Conservation (phyloP, 1,284 basidiomycete species). For the Omphalotus olearius region DNA sequence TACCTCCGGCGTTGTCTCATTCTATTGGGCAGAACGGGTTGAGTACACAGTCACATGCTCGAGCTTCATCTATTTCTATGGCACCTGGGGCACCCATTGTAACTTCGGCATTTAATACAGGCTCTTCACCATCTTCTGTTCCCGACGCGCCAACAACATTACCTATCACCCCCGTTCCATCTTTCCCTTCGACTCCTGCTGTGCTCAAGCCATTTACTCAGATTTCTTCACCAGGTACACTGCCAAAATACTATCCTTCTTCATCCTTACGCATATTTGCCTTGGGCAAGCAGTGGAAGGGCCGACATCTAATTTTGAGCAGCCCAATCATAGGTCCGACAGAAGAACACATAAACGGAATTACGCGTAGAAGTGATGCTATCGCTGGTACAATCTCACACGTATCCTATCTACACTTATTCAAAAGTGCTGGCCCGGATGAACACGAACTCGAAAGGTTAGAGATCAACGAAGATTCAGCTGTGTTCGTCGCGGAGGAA, state of each 20-base stretch:
- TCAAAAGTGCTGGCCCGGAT: constrained; percentile 52
- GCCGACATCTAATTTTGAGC: constrained; percentile 59
- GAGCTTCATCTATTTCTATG: too few species aligned
- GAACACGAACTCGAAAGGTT: constrained; percentile 69
- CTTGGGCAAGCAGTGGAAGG: constrained; percentile 69
- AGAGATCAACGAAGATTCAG: constrained; percentile 69
- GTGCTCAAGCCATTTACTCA: constrained; percentile 48
- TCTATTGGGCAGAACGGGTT: background rate
- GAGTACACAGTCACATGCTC: too few species aligned
- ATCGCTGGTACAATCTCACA: constrained; percentile 25
- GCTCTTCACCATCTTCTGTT: background rate
- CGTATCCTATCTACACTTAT: constrained; percentile 62
- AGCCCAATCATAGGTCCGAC: constrained; percentile 28
- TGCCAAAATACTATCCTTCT: constrained; percentile 64
- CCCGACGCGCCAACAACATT: background rate
- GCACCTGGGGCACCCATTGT: too few species aligned
- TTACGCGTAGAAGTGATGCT: constrained; percentile 18
- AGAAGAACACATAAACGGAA: constrained; percentile 10
- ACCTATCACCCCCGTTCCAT: constrained; percentile 32
- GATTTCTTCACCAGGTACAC: constrained; percentile 35
- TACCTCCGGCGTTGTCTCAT: background rate
- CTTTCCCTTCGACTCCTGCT: constrained; percentile 54
- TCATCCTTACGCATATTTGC: constrained; percentile 66
- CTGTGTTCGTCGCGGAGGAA: constrained; percentile 68
- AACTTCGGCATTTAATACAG: too few species aligned